Percentiles rank a stretch among this genome's conserved stretches.
phyloP scores from a whole-genome alignment of 805 yeast species.

The Blastobotrys attinorum region DNA sequence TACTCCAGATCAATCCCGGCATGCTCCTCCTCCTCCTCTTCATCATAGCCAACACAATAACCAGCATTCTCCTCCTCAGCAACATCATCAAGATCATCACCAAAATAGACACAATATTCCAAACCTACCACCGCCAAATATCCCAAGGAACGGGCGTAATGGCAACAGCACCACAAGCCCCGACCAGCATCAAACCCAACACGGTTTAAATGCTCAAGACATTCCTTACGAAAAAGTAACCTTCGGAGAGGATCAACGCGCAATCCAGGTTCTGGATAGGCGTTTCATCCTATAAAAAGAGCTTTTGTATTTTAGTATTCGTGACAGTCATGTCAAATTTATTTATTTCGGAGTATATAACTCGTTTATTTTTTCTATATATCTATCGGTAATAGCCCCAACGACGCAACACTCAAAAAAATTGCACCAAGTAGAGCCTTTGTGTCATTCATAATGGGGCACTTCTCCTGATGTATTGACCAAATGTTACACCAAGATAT shows the following conservation, averaged over 20 bases:
- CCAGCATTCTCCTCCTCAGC: conserved; percentile 7
- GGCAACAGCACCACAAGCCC: not conserved
- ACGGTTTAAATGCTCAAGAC: conserved; percentile 17
- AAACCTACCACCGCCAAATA: conserved; percentile 3
- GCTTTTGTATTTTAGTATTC: not conserved
- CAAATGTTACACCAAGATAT: no score
- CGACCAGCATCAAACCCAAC: conserved; percentile 6
- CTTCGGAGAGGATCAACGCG: conserved; percentile 25
- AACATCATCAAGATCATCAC: conserved; percentile 6
- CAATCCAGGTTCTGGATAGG: conserved; percentile 26
- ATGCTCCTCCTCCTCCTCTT: conserved; percentile 5
- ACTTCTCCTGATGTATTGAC: no score
- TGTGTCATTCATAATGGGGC: no score
- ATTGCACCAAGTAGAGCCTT: no score
- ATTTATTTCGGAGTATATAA: no score
- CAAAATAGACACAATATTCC: not conserved
- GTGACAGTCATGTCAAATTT: no score
- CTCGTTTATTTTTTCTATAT: no score
- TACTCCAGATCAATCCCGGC: no score
- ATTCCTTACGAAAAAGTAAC: conserved; percentile 20
- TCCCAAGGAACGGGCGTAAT: no score
- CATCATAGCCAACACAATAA: conserved; percentile 6
- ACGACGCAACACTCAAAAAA: no score
- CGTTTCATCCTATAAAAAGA: conserved; percentile 11
- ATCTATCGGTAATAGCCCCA: no score